Conservation (phyloP, 2,329 filamentous ascomycete genomes). For the Aspergillus fijiensis region DNA sequence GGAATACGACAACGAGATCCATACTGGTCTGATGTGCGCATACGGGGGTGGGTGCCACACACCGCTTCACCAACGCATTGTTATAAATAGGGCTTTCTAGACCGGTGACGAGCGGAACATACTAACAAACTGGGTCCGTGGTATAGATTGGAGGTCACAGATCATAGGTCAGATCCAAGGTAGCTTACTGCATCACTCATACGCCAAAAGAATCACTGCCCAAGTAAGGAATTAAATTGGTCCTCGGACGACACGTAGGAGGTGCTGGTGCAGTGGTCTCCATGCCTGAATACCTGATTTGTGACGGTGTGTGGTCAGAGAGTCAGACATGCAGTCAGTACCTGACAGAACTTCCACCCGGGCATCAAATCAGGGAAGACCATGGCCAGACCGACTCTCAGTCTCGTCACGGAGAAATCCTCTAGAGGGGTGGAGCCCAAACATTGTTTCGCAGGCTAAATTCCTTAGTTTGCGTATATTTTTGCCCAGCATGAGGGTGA, state of each 20-base stretch:
- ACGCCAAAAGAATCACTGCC: slow-evolving; percentile 1
- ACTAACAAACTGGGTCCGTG: neutral
- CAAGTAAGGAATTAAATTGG: neutral
- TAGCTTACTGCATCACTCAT: neutral
- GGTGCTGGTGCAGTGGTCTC: neutral
- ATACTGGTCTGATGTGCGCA: neutral
- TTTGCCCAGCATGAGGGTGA: neutral
- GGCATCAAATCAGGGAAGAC: slow-evolving; percentile 2
- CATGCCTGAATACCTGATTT: slow-evolving; percentile 1
- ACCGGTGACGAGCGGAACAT: neutral
- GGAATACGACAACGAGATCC: neutral
- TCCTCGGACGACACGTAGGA: slow-evolving; percentile 2
- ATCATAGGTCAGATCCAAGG: neutral
- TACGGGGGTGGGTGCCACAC: neutral
- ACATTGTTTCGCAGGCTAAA: neutral
- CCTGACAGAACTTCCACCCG: neutral
- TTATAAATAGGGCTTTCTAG: slow-evolving; percentile 1
- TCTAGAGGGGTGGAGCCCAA: slow-evolving; percentile 1
- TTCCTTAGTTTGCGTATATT: neutral
- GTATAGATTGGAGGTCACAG: neutral
- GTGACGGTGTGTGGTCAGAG: neutral
- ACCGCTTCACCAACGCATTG: slow-evolving; percentile 5
- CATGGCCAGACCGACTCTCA: slow-evolving; percentile 1
- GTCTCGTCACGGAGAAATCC: neutral
- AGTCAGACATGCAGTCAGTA: slow-evolving; percentile 4